phyloP scores from a whole-genome alignment of 1,284 basidiomycete genomes.

The Wolfiporia cocos region DNA sequence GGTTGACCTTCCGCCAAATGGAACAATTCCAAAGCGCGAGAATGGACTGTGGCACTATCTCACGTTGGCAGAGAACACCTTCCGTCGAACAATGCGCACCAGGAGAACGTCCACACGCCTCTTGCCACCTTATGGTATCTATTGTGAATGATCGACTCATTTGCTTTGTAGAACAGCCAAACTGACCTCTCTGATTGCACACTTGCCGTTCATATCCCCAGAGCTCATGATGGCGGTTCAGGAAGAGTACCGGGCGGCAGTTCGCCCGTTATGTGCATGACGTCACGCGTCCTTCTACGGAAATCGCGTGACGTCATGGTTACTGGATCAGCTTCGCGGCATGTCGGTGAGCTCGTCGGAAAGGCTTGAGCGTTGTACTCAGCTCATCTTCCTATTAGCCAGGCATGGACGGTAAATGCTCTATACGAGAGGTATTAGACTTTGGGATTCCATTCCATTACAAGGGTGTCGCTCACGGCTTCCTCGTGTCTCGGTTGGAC shows the following conservation, averaged over 20 bases:
- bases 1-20: constrained; percentile 78
- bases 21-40: constrained; percentile 59
- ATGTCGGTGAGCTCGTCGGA: too few relatives aligned
- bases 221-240: background rate
- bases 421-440: constrained; percentile 11
- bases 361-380: too few relatives aligned
- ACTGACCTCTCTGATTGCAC: constrained; percentile 10
- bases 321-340: too few relatives aligned
- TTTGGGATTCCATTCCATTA: too few relatives aligned
- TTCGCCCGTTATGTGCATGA: background rate
- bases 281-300: background rate
- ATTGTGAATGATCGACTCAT: background rate
- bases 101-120: constrained; percentile 71
- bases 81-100: constrained; percentile 28
- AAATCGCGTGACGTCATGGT: too few relatives aligned
- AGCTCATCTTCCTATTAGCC: too few relatives aligned
- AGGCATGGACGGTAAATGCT: constrained; percentile 3
- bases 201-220: constrained; percentile 2
- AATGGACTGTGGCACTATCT: constrained; percentile 46
- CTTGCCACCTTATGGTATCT: constrained; percentile 41
- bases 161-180: background rate
- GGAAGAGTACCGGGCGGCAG: background rate
- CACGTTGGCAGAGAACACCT: constrained; percentile 36
- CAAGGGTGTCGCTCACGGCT: too few relatives aligned
- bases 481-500: too few relatives aligned